Evolutionary conservation across 805 yeast species (phyloP).

Genomic region (Yarrowia phangngaensis): DNA sequence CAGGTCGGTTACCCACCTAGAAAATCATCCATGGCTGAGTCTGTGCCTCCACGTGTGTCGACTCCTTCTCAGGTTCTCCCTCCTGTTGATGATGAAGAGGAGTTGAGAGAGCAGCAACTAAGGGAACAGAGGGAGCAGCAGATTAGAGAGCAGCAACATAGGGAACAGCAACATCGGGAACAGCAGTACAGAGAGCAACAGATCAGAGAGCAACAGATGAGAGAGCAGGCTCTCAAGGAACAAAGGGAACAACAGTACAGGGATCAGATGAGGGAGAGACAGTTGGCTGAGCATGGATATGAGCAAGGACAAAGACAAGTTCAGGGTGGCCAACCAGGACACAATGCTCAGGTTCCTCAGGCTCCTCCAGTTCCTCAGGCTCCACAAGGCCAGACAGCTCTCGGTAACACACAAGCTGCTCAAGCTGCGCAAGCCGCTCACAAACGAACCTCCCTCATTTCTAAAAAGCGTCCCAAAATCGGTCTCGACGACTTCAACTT

Average conservation of each 20-base stretch:
- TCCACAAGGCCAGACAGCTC: neutral
- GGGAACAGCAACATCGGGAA: conserved; percentile 30
- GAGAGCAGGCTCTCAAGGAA: conserved; percentile 25
- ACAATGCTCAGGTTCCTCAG: too few species aligned
- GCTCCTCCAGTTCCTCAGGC: neutral
- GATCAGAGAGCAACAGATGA: conserved; percentile 25
- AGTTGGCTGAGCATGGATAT: conserved; percentile 11
- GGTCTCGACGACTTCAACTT: conserved; percentile 95
- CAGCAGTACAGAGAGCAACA: conserved; percentile 30
- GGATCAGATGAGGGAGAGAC: conserved; percentile 28
- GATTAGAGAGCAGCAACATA: conserved; percentile 15
- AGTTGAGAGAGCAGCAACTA: conserved; percentile 16
- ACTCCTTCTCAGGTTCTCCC: conserved; percentile 11
- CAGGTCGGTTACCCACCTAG: conserved; percentile 7
- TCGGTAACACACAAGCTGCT: conserved; percentile 1
- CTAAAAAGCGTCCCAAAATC: conserved; percentile 40
- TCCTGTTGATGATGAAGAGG: conserved; percentile 19
- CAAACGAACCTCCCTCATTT: neutral
- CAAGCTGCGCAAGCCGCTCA: neutral
- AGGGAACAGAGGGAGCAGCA: conserved; percentile 8
- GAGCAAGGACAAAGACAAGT: too few species aligned
- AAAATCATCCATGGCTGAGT: conserved; percentile 9
- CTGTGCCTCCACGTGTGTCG: conserved; percentile 14
- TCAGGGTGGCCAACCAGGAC: too few species aligned
- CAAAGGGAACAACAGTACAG: conserved; percentile 27